phyloP scores from a whole-genome alignment of 2,329 filamentous ascomycete genomes.

The Penicillium paneum region DNA sequence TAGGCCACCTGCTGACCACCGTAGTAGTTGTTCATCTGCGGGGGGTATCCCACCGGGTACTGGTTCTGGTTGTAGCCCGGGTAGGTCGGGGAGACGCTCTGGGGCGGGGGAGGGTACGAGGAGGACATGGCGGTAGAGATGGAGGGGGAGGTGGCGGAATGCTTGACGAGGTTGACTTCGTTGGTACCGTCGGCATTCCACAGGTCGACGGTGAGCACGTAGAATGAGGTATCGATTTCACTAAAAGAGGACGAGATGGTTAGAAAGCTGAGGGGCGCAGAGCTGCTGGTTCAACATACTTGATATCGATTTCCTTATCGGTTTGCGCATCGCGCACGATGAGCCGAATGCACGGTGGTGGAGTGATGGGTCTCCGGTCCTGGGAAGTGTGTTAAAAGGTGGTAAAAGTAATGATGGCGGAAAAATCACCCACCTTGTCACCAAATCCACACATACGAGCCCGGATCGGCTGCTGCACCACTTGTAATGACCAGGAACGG shows the following conservation, averaged over 20 bases:
- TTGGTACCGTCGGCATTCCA: slow-evolving; percentile 60
- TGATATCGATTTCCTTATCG: slow-evolving; percentile 77
- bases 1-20: slow-evolving; percentile 34
- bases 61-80: slow-evolving; percentile 38
- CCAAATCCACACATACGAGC: slow-evolving; percentile 99
- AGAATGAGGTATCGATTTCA: slow-evolving; percentile 66
- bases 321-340: slow-evolving; percentile 72
- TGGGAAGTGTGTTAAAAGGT: slow-evolving; percentile 39
- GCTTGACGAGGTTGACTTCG: slow-evolving; percentile 67
- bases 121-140: slow-evolving; percentile 78
- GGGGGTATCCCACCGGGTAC: slow-evolving; percentile 39
- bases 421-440: slow-evolving; percentile 68
- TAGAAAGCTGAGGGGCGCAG: not conserved
- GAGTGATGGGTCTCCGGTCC: slow-evolving; percentile 94
- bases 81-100: slow-evolving; percentile 37
- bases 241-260: slow-evolving; percentile 43
- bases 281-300: slow-evolving; percentile 53
- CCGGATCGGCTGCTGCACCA: slow-evolving; percentile 86
- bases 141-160: slow-evolving; percentile 65
- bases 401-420: not conserved
- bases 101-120: slow-evolving; percentile 62
- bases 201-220: slow-evolving; percentile 66
- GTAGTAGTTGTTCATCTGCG: slow-evolving; percentile 39
- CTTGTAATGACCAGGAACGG: slow-evolving; percentile 61
- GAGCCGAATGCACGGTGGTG: slow-evolving; percentile 84